Percentiles rank a stretch among this genome's conserved stretches.
These are phyloP conservation scores for Rosa hybrid DNA, from an alignment of 331 rosid species.

Conservation along the genomic window DNA sequence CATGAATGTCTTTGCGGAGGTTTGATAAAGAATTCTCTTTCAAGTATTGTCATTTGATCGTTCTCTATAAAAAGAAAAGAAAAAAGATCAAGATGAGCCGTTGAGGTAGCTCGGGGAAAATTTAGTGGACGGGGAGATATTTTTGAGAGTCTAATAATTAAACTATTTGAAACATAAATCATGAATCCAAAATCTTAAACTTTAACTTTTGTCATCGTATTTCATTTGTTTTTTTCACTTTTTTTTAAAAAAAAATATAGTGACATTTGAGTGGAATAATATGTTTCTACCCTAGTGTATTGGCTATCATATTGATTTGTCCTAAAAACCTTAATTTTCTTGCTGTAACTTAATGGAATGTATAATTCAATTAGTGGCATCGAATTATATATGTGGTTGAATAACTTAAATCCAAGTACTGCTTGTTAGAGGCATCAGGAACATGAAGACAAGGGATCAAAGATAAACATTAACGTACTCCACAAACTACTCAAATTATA, in stretches of 20 bases:
- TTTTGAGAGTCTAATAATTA: not conserved
- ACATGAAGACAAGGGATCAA: slow-evolving; percentile 27
- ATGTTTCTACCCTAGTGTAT: not conserved
- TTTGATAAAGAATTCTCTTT: not conserved
- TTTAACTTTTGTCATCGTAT: too few relatives aligned
- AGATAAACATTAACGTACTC: slow-evolving; percentile 39
- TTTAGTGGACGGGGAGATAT: not conserved
- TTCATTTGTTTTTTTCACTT: not conserved
- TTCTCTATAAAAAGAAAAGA: not conserved
- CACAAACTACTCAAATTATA: slow-evolving; percentile 25
- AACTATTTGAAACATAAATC: too few relatives aligned
- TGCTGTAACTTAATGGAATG: too few relatives aligned
- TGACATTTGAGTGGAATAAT: not conserved
- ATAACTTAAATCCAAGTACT: not conserved
- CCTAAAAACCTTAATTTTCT: not conserved
- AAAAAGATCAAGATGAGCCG: not conserved
- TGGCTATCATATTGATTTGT: not conserved
- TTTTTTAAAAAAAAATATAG: not conserved
- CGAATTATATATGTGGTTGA: not conserved
- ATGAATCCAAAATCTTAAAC: not conserved
- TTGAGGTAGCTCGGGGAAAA: not conserved
- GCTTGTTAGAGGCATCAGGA: slow-evolving; percentile 21
- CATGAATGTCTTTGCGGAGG: not conserved
- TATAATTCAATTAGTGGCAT: not conserved
- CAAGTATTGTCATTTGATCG: not conserved